Conservation (phyloP, 2,329 filamentous ascomycete genomes). For the Thielaviopsis populi region DNA sequence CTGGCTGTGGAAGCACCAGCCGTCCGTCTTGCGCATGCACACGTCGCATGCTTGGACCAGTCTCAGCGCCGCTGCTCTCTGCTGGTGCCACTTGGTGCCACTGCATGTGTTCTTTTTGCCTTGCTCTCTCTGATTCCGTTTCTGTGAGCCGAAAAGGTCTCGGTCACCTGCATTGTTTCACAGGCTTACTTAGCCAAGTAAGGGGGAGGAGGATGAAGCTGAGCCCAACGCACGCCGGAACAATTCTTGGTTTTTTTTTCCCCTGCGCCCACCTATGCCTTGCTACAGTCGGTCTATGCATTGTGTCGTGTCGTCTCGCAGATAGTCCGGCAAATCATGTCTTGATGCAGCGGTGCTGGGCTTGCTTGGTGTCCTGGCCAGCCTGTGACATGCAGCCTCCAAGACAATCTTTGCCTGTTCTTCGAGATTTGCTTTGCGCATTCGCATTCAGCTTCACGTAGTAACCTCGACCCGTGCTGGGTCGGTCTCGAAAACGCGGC, state of each 20-base stretch:
- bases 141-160: slow-evolving; percentile 4
- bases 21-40: neutral
- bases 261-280: neutral
- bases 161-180: slow-evolving; percentile 7
- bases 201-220: neutral
- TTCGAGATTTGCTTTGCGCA: neutral
- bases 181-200: neutral
- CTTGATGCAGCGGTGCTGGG: neutral
- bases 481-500: neutral
- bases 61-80: neutral
- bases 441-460: neutral
- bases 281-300: too few relatives aligned
- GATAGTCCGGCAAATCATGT: neutral
- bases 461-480: neutral
- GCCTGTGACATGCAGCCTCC: neutral
- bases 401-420: neutral
- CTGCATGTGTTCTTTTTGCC: neutral
- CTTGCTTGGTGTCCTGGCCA: neutral
- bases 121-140: neutral
- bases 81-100: neutral
- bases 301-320: neutral
- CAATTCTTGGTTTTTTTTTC: neutral
- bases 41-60: neutral
- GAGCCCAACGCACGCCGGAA: neutral
- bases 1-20: neutral